Percentiles rank a stretch among this genome's conserved stretches.
phyloP scores from a whole-genome alignment of 2,329 filamentous ascomycete genomes.

The Claviceps sp. region DNA sequence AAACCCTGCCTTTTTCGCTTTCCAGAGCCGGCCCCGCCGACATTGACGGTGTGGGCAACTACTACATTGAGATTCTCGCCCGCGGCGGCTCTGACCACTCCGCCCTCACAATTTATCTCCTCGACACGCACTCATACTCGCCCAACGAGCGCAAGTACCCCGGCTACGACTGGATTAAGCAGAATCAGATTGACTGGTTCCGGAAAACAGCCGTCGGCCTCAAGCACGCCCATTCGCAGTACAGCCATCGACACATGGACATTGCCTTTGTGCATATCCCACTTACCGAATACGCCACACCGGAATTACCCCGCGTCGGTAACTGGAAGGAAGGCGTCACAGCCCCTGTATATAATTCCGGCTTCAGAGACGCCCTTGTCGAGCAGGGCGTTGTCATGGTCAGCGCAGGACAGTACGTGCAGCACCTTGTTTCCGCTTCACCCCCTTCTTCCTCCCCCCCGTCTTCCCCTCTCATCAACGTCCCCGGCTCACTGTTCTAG shows the following conservation, averaged over 20 bases:
- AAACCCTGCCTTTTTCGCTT: constrained; percentile 78
- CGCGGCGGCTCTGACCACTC: constrained; percentile 70
- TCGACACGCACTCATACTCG: constrained; percentile 86
- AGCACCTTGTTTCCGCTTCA: not conserved
- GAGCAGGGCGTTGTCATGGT: constrained; percentile 77
- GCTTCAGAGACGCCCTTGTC: constrained; percentile 82
- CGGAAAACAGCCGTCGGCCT: constrained; percentile 59
- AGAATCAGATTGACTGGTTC: constrained; percentile 92
- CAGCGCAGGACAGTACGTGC: constrained; percentile 73
- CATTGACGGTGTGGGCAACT: constrained; percentile 87
- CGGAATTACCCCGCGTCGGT: constrained; percentile 46
- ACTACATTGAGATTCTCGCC: constrained; percentile 79
- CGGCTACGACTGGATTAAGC: constrained; percentile 98
- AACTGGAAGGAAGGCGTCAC: constrained; percentile 73
- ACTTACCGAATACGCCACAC: constrained; percentile 68
- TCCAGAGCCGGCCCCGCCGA: constrained; percentile 71
- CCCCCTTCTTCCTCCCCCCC: not conserved
- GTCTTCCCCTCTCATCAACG: not conserved
- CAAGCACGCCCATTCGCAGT: constrained; percentile 67
- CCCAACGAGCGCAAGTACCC: constrained; percentile 76
- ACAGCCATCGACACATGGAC: constrained; percentile 87
- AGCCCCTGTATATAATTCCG: constrained; percentile 76
- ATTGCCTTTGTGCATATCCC: constrained; percentile 97
- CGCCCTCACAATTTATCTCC: constrained; percentile 83
- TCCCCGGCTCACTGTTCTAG: constrained; percentile 23